A percentile compares a stretch with the other conserved stretches of the same genome.
Conservation (phyloP, 1,284 basidiomycete genomes). For the Entoloma clypeatum region DNA sequence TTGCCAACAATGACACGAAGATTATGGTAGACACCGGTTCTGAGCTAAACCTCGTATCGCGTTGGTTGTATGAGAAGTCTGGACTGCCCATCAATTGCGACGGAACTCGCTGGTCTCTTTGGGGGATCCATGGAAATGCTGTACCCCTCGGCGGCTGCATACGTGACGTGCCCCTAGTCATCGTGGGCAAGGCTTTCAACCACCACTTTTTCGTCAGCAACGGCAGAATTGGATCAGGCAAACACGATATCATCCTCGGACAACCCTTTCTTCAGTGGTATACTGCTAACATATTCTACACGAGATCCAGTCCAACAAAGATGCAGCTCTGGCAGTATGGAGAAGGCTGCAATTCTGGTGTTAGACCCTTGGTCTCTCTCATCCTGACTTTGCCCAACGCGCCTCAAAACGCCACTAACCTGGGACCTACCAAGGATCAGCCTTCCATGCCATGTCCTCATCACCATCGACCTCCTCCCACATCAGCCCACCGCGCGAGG, state of each 20-base stretch:
- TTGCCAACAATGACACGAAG: conserved; percentile 5
- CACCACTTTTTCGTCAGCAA: conserved; percentile 28
- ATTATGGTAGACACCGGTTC: conserved; percentile 25
- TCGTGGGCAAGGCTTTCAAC: conserved; percentile 24
- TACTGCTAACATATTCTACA: conserved; percentile 20
- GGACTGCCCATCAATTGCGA: conserved; percentile 22
- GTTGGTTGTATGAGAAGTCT: conserved; percentile 2
- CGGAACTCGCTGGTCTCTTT: conserved; percentile 25
- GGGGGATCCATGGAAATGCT: conserved; percentile 24
- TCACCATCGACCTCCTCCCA: too few relatives aligned
- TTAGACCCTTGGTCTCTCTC: not conserved
- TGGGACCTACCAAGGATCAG: too few relatives aligned
- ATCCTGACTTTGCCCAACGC: not conserved
- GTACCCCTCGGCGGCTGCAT: conserved; percentile 20
- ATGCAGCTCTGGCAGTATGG: conserved; percentile 1
- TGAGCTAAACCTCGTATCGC: conserved; percentile 21
- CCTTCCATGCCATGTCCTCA: too few relatives aligned
- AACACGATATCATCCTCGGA: conserved; percentile 26
- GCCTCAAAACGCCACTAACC: too few relatives aligned
- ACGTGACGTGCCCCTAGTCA: conserved; percentile 19
- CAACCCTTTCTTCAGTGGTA: conserved; percentile 30
- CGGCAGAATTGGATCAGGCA: conserved; percentile 5
- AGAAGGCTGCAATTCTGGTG: not conserved
- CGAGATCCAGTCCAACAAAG: conserved; percentile 8
- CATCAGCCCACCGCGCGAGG: too few relatives aligned